Evolutionary conservation across 495 filamentous ascomycete species (phyloP).

Genomic region (Elaphomyces granulatus): DNA sequence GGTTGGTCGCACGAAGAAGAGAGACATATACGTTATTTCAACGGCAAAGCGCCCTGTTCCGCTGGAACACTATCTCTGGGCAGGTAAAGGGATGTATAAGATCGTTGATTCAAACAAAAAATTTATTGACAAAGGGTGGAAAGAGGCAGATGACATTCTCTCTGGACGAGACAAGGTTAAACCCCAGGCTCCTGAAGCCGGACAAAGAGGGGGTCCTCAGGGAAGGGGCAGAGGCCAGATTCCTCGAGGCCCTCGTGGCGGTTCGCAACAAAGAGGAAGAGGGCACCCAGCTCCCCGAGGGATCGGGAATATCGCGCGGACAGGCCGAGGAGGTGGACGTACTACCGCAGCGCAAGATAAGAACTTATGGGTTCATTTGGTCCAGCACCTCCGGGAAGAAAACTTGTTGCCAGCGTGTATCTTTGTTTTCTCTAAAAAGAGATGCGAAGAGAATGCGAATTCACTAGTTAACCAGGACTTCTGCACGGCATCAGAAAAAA

Average conservation of each 20-base stretch:
- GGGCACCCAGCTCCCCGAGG: slow-evolving; percentile 44
- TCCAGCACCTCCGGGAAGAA: slow-evolving; percentile 77
- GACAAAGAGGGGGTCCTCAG: slow-evolving; percentile 38
- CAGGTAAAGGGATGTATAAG: slow-evolving; percentile 77
- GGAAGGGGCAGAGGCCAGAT: slow-evolving; percentile 31
- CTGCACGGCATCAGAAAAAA: slow-evolving; percentile 84
- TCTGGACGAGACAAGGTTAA: slow-evolving; percentile 71
- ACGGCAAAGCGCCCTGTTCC: slow-evolving; percentile 92
- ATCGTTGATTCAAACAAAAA: slow-evolving; percentile 87
- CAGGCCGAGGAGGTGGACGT: slow-evolving; percentile 67
- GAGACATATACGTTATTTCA: slow-evolving; percentile 97
- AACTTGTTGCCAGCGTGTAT: slow-evolving; percentile 83
- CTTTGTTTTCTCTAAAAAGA: slow-evolving; percentile 96
- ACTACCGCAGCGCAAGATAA: slow-evolving; percentile 84
- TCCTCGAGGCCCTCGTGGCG: slow-evolving; percentile 27
- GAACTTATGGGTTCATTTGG: slow-evolving; percentile 92
- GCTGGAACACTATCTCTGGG: slow-evolving; percentile 93
- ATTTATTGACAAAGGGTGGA: slow-evolving; percentile 85
- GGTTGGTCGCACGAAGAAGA: slow-evolving; percentile 96
- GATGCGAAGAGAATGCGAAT: slow-evolving; percentile 94
- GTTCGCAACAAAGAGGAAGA: slow-evolving; percentile 37
- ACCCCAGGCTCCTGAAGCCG: slow-evolving; percentile 31
- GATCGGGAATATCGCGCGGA: slow-evolving; percentile 75
- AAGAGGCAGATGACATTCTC: slow-evolving; percentile 73
- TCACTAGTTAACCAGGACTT: slow-evolving; percentile 90